Conservation (phyloP, 352 stramenopile genomes). For the Pythium vanterpoolii region DNA sequence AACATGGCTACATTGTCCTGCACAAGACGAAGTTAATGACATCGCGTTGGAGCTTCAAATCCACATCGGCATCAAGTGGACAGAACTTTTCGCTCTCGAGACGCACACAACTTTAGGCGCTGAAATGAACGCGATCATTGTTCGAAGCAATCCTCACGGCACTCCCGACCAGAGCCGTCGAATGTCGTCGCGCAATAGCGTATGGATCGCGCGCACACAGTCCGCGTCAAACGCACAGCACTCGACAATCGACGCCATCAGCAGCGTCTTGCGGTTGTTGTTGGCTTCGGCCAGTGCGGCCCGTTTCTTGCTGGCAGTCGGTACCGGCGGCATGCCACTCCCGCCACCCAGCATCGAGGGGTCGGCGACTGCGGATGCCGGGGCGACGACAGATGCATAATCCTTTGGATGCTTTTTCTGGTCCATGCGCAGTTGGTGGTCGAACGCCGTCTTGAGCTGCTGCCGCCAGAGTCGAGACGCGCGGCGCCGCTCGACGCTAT, state of each 20-base stretch:
- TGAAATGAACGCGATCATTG: too few relatives aligned
- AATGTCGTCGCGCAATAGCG: slow-evolving; percentile 45
- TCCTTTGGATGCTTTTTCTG: slow-evolving; percentile 32
- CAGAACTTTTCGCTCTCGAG: too few relatives aligned
- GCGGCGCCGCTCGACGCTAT: slow-evolving; percentile 31
- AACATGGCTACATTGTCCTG: too few relatives aligned
- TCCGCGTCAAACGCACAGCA: slow-evolving; percentile 44
- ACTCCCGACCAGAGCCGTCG: slow-evolving; percentile 13
- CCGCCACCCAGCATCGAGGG: not conserved
- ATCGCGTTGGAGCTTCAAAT: too few relatives aligned
- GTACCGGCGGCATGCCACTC: not conserved
- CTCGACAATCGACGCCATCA: slow-evolving; percentile 52
- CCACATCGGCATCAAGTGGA: too few relatives aligned
- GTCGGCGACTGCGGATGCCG: not conserved
- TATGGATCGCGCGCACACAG: slow-evolving; percentile 32
- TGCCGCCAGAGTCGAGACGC: slow-evolving; percentile 31
- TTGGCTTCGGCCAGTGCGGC: slow-evolving; percentile 11
- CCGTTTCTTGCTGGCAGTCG: slow-evolving; percentile 8
- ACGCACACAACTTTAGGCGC: too few relatives aligned
- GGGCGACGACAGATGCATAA: not conserved
- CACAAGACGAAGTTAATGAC: too few relatives aligned
- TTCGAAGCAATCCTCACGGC: not conserved
- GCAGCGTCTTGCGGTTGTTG: slow-evolving; percentile 18
- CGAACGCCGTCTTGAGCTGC: slow-evolving; percentile 46
- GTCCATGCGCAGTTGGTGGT: slow-evolving; percentile 45